Evolutionary conservation across 2,329 filamentous ascomycete genomes (phyloP).

Genomic region (Escovopsis sp.): DNA sequence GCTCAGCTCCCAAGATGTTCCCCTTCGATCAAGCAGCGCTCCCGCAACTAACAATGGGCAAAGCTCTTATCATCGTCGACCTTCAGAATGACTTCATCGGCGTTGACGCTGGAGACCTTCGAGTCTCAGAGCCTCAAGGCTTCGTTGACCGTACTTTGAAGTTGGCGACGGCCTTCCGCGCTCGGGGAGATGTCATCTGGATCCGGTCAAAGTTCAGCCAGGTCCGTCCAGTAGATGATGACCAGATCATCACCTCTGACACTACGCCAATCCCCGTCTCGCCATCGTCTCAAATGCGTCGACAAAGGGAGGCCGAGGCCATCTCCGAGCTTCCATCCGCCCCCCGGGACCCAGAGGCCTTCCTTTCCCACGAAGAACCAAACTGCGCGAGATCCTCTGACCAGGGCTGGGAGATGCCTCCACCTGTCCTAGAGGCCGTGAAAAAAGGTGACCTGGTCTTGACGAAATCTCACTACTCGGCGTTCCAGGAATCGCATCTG

Average conservation of each 20-base stretch:
- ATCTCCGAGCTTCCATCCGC: slow-evolving; percentile 1
- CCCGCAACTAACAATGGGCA: slow-evolving; percentile 42
- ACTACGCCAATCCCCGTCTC: slow-evolving; percentile 8
- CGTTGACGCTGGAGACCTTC: slow-evolving; percentile 45
- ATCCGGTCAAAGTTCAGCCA: slow-evolving; percentile 59
- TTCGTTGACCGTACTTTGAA: slow-evolving; percentile 53
- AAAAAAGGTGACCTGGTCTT: slow-evolving; percentile 36
- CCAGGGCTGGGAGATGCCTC: slow-evolving; percentile 30
- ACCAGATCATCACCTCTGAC: slow-evolving; percentile 33
- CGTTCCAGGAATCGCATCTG: slow-evolving; percentile 61
- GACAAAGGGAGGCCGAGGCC: neutral
- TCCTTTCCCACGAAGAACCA: slow-evolving; percentile 28
- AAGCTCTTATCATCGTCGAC: slow-evolving; percentile 70
- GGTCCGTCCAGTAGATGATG: slow-evolving; percentile 41
- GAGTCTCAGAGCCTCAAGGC: slow-evolving; percentile 45
- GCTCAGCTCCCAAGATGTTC: slow-evolving; percentile 28
- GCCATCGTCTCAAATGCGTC: slow-evolving; percentile 6
- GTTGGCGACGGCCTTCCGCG: slow-evolving; percentile 60
- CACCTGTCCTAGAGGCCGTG: slow-evolving; percentile 25
- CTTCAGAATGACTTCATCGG: slow-evolving; percentile 82
- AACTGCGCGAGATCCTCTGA: slow-evolving; percentile 30
- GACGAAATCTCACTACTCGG: slow-evolving; percentile 74
- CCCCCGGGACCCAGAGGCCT: slow-evolving; percentile 26
- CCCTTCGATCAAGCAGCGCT: slow-evolving; percentile 40
- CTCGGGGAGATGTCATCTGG: slow-evolving; percentile 65